Conservation (phyloP, 192 early-diverging fungal genomes). For the Funneliformis mosseae region DNA sequence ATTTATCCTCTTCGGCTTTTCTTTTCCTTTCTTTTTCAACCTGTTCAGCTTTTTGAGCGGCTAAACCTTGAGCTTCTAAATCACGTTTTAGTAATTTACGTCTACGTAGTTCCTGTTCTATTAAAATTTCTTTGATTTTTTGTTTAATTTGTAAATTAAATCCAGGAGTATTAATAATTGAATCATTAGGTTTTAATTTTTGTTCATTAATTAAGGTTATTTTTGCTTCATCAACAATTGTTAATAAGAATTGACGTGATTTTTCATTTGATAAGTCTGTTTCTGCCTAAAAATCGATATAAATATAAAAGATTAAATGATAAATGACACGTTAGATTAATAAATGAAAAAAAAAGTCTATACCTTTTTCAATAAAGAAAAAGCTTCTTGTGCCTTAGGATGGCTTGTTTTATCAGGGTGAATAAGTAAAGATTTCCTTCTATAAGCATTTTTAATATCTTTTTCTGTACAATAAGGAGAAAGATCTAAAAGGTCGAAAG, state of each 20-base stretch:
- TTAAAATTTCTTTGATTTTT: constrained; percentile 53
- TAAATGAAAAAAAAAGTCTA: background rate
- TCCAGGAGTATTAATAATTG: constrained; percentile 47
- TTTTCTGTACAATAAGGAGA: constrained; percentile 46
- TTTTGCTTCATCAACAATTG: constrained; percentile 60
- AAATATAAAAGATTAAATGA: background rate
- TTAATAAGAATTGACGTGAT: constrained; percentile 46
- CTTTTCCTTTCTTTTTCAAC: constrained; percentile 55
- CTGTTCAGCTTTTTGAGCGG: constrained; percentile 54
- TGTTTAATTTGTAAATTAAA: constrained; percentile 49
- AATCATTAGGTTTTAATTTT: constrained; percentile 46
- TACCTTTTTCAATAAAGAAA: constrained; percentile 55
- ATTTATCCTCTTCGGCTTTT: constrained; percentile 56
- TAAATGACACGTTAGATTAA: background rate
- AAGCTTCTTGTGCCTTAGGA: constrained; percentile 55
- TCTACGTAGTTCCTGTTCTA: constrained; percentile 56
- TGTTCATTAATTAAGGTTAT: constrained; percentile 48
- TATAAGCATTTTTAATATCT: constrained; percentile 57
- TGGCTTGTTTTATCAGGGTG: constrained; percentile 66
- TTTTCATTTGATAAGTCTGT: constrained; percentile 55
- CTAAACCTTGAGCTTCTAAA: constrained; percentile 58
- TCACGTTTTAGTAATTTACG: constrained; percentile 56
- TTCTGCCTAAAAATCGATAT: constrained; percentile 43
- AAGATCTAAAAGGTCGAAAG: constrained; percentile 58
- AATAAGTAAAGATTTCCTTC: constrained; percentile 63